Base-by-base conservation (phyloP, 2,329 filamentous ascomycete species). In the Alternaria sp. region DNA sequence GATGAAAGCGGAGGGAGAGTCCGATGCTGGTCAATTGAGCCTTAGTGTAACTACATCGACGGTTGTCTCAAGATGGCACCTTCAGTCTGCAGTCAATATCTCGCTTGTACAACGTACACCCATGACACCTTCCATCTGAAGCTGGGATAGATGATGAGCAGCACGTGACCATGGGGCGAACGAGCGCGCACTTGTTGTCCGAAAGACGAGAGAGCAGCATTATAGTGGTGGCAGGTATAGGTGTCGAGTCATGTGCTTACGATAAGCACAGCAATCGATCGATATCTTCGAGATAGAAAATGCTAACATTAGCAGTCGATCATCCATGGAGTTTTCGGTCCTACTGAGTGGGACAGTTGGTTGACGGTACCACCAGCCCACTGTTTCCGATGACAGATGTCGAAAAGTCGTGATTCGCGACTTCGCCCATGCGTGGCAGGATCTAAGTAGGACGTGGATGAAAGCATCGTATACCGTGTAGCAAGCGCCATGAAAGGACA, bases 171-270 rank as follows among this genome's bases (percentile, higher is more conserved):
- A 11, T 16, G 11, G 20, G 30, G 14, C 20, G 34, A 40, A 38
- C 16, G 7, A n/a, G 36, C n/a, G 36, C 36, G 36, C 36, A 40
- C 36, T n/a, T 40, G 46, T 12, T 18, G 46, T 3, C 18, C 6
- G 14, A 14, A 11, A 49, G 46, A 38, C 9, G 30, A 49, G 30
- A 49, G 20, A 20, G 32, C 18, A 40, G 11, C 11, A n/a, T 12
- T 38, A 18, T 18, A 30, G 18, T 16, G 32, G 34, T 18, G 50
- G 36, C 50, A 52, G 32, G n/a, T 52, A 36, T 25, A 25, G 28
- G 34, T 52, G 49, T 16, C n/a, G 50, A 38, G 46, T 36, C 46
- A 50, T 36, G 46, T 22, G 32, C 46, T 34, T 36, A 50, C 40
- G 40, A 25, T 12, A 43, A 43, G 40, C 11, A 14, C 40, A 25